Evolutionary conservation across 495 filamentous ascomycete species (phyloP), one percentile per base, ranked within the genome.

Genomic region (Penicillium bialowiezense): DNA sequence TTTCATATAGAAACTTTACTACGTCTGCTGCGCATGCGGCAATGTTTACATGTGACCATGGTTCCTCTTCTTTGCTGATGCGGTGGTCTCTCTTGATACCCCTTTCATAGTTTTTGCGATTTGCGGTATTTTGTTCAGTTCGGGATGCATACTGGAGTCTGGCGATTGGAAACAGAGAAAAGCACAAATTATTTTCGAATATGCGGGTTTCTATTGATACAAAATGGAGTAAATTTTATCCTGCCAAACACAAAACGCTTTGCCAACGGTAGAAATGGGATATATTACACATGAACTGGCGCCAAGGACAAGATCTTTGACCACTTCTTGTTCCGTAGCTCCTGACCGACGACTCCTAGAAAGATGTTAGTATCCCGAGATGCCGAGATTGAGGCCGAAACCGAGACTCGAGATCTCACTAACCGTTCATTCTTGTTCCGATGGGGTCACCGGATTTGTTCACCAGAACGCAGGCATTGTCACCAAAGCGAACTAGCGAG

Each of bases 391-490:
- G 23, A 35, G 9, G 21, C 23, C 14, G 12, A 44, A 3, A 29
- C 20, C 26, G 18, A 12, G 19, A 38, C n/a, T n/a, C n/a, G n/a
- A n/a, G n/a, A n/a, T n/a, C n/a, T 10, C 21, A 73, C 77, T 58
- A 40, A 87, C 86, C 86, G 69, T 87, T 97, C 74, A 99, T 81
- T 65, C 93, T 84, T 3, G 89, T 90, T 43, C 93, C 93, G 56
- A 99, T 84, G 7, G 93, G 95, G 65, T 99, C 93, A 3, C 95
- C 95, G 5, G 89, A 79, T 79, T 99, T 99, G 70, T 95, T 97
- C 66, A 99, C 87, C 64, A 99, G 70, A 21, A 97, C 95, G 65
- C 93, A 99, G 14, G 93, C 93, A 73, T 97, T 99, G 64, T 99
- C 93, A 73, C 93, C 93, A 70, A 97, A 99, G 36, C 83, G 82